A percentile compares a stretch with the other conserved stretches of the same genome.
These are phyloP conservation scores for Glebionis coronaria DNA, from an alignment of 129 eudicot species.

Conservation along the genomic window DNA sequence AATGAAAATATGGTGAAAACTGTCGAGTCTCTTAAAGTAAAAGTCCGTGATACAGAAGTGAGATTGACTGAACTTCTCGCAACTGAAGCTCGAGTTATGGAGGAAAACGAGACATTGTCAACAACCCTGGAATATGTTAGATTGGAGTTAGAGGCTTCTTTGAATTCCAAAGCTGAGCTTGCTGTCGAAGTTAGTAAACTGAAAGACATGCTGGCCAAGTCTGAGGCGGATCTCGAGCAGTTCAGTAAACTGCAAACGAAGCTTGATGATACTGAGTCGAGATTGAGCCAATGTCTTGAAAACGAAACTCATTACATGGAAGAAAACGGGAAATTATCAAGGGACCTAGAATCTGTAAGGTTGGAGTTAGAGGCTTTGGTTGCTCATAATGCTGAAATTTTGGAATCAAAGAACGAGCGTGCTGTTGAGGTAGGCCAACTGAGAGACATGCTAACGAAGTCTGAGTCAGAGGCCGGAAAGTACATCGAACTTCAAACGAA, in stretches of 20 bases:
- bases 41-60: constrained; percentile 12
- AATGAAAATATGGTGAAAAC: constrained; percentile 34
- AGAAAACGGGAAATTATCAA: constrained; percentile 27
- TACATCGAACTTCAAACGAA: too few species aligned
- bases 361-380: too few species aligned
- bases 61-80: constrained; percentile 34
- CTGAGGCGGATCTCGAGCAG: constrained; percentile 26
- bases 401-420: too few species aligned
- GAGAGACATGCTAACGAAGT: too few species aligned
- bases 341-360: too few species aligned
- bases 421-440: too few species aligned
- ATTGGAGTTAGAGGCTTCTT: constrained; percentile 44
- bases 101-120: constrained; percentile 12
- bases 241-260: constrained; percentile 20
- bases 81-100: constrained; percentile 15
- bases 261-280: constrained; percentile 21
- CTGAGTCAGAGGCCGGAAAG: too few species aligned
- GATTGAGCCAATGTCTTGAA: constrained; percentile 9
- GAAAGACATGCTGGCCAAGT: constrained; percentile 27
- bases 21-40: constrained; percentile 29
- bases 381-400: too few species aligned
- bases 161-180: constrained; percentile 19
- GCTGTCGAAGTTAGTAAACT: constrained; percentile 21
- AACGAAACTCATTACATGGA: constrained; percentile 26
- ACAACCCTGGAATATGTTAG: constrained; percentile 33